Evolutionary conservation across 192 early-diverging fungal species (phyloP).

Genomic region (Backusella psychrophila): DNA sequence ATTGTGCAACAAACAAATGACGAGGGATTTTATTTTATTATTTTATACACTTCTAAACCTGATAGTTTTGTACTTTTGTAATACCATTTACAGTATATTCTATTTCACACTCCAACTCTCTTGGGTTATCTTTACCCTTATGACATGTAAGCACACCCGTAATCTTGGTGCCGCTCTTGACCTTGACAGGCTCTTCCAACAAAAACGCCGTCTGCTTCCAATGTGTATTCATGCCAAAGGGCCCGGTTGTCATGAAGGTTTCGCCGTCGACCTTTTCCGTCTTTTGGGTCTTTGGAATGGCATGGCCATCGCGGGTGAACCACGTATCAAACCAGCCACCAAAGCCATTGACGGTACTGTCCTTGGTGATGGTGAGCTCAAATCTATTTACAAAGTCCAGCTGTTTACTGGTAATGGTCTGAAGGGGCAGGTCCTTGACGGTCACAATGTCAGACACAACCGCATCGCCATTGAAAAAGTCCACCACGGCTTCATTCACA

Average conservation of each 20-base stretch:
- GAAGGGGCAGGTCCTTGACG: slow-evolving; percentile 74
- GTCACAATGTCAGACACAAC: slow-evolving; percentile 66
- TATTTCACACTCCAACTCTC: slow-evolving; percentile 70
- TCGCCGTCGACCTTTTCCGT: slow-evolving; percentile 12
- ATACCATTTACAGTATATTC: slow-evolving; percentile 34
- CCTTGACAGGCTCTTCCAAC: slow-evolving; percentile 59
- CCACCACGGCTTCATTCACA: slow-evolving; percentile 79
- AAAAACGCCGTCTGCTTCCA: slow-evolving; percentile 96
- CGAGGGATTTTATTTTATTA: too few species aligned
- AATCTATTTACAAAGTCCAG: slow-evolving; percentile 77
- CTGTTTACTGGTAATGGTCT: slow-evolving; percentile 60
- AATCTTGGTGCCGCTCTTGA: slow-evolving; percentile 41
- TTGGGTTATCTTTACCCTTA: slow-evolving; percentile 63
- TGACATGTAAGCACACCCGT: slow-evolving; percentile 61
- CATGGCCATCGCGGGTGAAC: slow-evolving; percentile 66
- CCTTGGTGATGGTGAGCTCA: slow-evolving; percentile 57
- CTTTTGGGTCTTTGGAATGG: slow-evolving; percentile 44
- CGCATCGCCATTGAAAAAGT: slow-evolving; percentile 64
- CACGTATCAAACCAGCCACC: slow-evolving; percentile 94
- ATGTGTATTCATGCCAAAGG: slow-evolving; percentile 83
- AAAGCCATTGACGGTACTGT: slow-evolving; percentile 71
- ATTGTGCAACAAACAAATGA: neutral
- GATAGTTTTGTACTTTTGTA: slow-evolving; percentile 18
- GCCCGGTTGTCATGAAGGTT: slow-evolving; percentile 54
- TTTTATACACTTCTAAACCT: neutral